These are phyloP conservation scores for Syzygium aqueum DNA, from an alignment of 345 rosid genomes.

Conservation along the genomic window DNA sequence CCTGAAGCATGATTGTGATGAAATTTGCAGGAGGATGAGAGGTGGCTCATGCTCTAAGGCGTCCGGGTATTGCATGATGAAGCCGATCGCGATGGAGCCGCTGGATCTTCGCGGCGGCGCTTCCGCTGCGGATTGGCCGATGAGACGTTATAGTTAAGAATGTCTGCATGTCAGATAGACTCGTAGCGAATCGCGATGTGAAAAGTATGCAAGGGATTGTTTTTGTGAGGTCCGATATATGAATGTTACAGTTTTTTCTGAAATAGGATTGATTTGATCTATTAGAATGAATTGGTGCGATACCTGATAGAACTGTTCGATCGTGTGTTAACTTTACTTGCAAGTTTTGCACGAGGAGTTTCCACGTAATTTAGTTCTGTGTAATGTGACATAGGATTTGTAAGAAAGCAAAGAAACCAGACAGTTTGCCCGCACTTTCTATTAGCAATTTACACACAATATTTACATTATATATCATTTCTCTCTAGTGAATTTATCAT, in stretches of 20 bases:
- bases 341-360: not conserved
- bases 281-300: not conserved
- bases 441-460: not conserved
- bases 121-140: conserved; percentile 21
- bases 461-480: not conserved
- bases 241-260: not conserved
- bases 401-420: not conserved
- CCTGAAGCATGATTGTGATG: not conserved
- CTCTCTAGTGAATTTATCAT: accelerated
- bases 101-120: conserved; percentile 2
- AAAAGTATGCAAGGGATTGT: not conserved
- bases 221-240: not conserved
- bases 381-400: not conserved
- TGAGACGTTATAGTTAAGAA: conserved; percentile 6
- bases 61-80: conserved; percentile 21
- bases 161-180: not conserved
- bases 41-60: conserved; percentile 20
- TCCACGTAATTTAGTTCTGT: not conserved
- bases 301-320: not conserved
- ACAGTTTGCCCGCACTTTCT: not conserved
- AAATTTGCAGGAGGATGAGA: not conserved
- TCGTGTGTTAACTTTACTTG: not conserved
- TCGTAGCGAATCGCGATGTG: not conserved
- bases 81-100: conserved; percentile 16
- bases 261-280: not conserved